Evolutionary conservation across 306 rosid species (phyloP).

Genomic region (Pyrus communis): DNA sequence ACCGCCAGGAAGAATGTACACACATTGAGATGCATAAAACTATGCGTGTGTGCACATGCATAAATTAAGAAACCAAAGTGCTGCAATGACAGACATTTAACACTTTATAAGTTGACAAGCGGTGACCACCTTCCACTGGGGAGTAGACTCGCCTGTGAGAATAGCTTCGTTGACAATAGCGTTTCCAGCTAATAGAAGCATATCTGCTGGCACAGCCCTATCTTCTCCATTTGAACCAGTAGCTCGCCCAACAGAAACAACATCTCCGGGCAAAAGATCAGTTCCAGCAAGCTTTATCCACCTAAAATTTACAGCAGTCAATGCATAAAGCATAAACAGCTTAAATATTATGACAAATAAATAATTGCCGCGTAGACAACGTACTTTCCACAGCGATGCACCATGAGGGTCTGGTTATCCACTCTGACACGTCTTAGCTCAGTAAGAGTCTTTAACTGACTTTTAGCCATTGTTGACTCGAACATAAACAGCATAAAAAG

Average conservation of each 20-base stretch:
- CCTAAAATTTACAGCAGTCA: conserved; percentile 37
- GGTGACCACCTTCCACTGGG: conserved; percentile 94
- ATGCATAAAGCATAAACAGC: background rate
- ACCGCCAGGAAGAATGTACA: background rate
- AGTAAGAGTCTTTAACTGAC: conserved; percentile 86
- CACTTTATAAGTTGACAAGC: conserved; percentile 26
- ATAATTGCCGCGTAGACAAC: conserved; percentile 23
- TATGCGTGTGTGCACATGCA: background rate
- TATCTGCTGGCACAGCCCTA: conserved; percentile 95
- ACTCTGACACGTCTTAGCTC: conserved; percentile 97
- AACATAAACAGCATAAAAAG: conserved; percentile 94
- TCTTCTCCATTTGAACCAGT: conserved; percentile 83
- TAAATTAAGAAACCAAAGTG: background rate
- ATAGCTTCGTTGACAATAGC: conserved; percentile 96
- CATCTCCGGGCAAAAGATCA: conserved; percentile 95
- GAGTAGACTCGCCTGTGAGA: conserved; percentile 99
- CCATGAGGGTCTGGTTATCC: conserved; percentile 87
- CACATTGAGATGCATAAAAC: background rate
- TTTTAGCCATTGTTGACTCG: conserved; percentile 99
- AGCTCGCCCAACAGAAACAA: conserved; percentile 89
- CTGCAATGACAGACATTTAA: background rate
- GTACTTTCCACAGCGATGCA: conserved; percentile 95
- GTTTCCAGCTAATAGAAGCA: conserved; percentile 96
- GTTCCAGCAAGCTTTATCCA: conserved; percentile 90
- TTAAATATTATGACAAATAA: background rate